phyloP scores from a whole-genome alignment of 2,329 filamentous ascomycete species.

The Blastomyces parvus region DNA sequence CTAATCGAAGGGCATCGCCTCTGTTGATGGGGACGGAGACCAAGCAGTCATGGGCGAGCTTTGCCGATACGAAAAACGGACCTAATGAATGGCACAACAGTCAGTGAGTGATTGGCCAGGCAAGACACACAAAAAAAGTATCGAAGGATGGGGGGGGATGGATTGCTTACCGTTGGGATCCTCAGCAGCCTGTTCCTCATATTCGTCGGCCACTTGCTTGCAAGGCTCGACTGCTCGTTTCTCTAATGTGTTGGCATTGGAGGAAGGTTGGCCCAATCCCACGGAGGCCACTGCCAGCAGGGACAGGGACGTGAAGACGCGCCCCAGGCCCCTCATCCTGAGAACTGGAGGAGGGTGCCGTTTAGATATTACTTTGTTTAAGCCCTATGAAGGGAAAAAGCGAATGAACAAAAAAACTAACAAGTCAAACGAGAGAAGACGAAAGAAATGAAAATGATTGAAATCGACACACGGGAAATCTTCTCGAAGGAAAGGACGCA shows the following conservation, averaged over 20 bases:
- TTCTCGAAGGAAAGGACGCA: neutral
- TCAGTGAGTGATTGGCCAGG: neutral
- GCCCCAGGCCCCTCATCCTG: conserved; percentile 2
- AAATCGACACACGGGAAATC: neutral
- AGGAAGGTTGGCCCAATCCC: neutral
- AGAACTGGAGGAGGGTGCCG: too few species aligned
- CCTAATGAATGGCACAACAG: conserved; percentile 8
- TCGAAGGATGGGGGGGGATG: too few species aligned
- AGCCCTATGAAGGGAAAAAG: neutral
- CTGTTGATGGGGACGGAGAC: conserved; percentile 19
- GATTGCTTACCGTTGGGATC: neutral
- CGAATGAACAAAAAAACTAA: neutral
- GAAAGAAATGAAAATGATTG: neutral
- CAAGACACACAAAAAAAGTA: neutral
- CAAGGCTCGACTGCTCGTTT: conserved; percentile 3
- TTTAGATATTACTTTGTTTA: neutral
- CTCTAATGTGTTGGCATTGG: neutral
- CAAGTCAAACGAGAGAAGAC: neutral
- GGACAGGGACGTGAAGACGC: conserved; percentile 1
- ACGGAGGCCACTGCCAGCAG: neutral
- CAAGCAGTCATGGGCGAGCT: conserved; percentile 19
- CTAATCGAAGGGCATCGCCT: conserved; percentile 16
- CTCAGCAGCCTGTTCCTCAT: neutral
- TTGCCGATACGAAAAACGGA: conserved; percentile 8
- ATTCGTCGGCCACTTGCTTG: conserved; percentile 1